Evolutionary conservation across 768 basidiomycete genomes (phyloP).

Genomic region (Amanita subjunquillea): DNA sequence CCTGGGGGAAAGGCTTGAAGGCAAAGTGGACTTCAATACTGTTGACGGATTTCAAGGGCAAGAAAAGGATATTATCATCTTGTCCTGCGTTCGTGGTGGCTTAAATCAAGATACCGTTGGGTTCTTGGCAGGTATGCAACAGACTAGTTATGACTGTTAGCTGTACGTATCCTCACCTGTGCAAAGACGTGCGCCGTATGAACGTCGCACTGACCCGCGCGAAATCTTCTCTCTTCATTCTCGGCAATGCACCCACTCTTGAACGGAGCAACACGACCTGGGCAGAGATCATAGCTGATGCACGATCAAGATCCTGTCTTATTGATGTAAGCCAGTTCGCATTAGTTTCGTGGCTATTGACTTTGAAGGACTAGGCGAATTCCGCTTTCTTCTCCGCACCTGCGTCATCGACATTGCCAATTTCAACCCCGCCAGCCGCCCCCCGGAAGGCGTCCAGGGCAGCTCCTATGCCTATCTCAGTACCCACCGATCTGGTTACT

Average conservation of each 20-base stretch:
- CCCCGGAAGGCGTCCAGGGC: conserved; percentile 12
- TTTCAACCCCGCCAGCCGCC: conserved; percentile 6
- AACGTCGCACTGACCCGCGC: conserved; percentile 99
- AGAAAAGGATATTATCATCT: conserved; percentile 96
- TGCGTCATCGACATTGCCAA: neutral
- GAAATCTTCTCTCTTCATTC: conserved; percentile 85
- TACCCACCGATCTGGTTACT: conserved; percentile 26
- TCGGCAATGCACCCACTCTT: conserved; percentile 85
- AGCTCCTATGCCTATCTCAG: conserved; percentile 7
- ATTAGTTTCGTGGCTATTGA: neutral
- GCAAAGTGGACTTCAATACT: conserved; percentile 85
- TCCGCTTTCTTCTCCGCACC: conserved; percentile 27
- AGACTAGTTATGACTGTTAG: neutral
- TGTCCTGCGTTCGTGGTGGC: conserved; percentile 93
- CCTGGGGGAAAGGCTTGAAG: conserved; percentile 63
- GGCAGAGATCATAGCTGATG: conserved; percentile 70
- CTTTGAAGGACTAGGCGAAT: conserved; percentile 14
- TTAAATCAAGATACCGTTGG: conserved; percentile 76
- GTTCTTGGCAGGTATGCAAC: conserved; percentile 64
- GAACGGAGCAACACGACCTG: conserved; percentile 78
- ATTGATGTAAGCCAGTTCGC: conserved; percentile 40
- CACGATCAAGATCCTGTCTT: conserved; percentile 51
- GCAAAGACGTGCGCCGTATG: conserved; percentile 74
- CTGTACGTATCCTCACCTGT: conserved; percentile 3
- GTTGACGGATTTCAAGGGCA: conserved; percentile 99